These are phyloP conservation scores for Penicillium cosmopolitanum DNA, from an alignment of 495 filamentous ascomycete species.

Conservation along the genomic window DNA sequence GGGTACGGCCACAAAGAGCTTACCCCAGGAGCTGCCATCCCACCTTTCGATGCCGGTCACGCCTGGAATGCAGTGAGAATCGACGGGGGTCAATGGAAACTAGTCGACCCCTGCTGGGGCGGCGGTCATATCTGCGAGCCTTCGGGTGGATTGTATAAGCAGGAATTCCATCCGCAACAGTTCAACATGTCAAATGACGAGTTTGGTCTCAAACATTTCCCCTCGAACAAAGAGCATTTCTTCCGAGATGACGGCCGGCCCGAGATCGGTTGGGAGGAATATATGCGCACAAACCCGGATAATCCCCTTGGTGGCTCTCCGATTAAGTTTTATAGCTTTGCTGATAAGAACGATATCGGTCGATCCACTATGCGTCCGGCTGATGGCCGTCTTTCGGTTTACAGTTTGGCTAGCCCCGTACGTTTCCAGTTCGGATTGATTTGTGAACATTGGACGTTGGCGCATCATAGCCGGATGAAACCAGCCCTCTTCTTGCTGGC, in stretches of 20 bases:
- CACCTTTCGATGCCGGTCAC: constrained; percentile 65
- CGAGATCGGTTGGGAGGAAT: constrained; percentile 75
- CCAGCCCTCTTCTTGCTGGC: constrained; percentile 68
- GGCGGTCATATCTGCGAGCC: constrained; percentile 63
- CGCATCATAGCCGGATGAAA: constrained; percentile 63
- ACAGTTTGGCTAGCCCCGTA: constrained; percentile 50
- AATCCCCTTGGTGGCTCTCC: constrained; percentile 43
- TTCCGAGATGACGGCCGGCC: constrained; percentile 64
- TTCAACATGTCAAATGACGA: constrained; percentile 84
- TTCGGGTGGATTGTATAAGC: constrained; percentile 58
- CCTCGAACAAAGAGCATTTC: constrained; percentile 65
- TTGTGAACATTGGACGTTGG: constrained; percentile 79
- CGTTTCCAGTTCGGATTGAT: constrained; percentile 76
- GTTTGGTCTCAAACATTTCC: constrained; percentile 82
- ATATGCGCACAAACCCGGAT: constrained; percentile 60
- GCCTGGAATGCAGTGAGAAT: constrained; percentile 94
- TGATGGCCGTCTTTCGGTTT: constrained; percentile 59
- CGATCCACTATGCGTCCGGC: constrained; percentile 63
- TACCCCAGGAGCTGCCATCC: constrained; percentile 56
- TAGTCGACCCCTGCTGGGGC: constrained; percentile 93
- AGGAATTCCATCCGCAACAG: constrained; percentile 65
- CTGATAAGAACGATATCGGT: constrained; percentile 64
- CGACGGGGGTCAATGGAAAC: constrained; percentile 85
- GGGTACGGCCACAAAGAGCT: constrained; percentile 71
- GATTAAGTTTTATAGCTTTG: constrained; percentile 56